These are phyloP conservation scores for Leptomonas seymouri DNA, from an alignment of 208 protist species.

Conservation along the genomic window DNA sequence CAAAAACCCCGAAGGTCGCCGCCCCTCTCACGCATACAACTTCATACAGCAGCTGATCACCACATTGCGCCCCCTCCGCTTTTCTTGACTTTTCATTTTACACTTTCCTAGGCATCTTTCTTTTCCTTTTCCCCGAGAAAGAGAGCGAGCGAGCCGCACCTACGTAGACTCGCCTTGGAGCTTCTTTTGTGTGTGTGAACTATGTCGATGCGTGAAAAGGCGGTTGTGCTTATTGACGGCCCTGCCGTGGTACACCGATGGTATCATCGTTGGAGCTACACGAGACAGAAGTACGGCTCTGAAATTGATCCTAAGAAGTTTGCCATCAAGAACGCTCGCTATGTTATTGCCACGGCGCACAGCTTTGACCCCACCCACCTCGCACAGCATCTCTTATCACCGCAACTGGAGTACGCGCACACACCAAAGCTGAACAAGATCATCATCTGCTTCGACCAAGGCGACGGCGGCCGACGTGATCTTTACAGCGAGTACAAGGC, in stretches of 20 bases:
- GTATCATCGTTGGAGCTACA: slow-evolving; percentile 89
- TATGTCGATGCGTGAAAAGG: slow-evolving; percentile 65
- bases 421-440: slow-evolving; percentile 90
- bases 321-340: slow-evolving; percentile 80
- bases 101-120: neutral
- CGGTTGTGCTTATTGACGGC: slow-evolving; percentile 86
- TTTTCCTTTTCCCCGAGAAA: neutral
- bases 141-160: too few species aligned
- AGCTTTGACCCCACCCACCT: slow-evolving; percentile 89
- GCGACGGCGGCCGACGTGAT: slow-evolving; percentile 81
- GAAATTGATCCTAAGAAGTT: slow-evolving; percentile 78
- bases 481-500: slow-evolving; percentile 85
- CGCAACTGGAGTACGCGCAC: slow-evolving; percentile 83
- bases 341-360: slow-evolving; percentile 78
- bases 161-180: neutral
- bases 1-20: neutral
- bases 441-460: slow-evolving; percentile 90
- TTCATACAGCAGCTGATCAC: neutral
- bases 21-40: neutral
- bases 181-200: slow-evolving; percentile 7
- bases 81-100: neutral
- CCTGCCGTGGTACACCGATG: slow-evolving; percentile 87
- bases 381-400: slow-evolving; percentile 83
- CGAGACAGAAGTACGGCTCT: slow-evolving; percentile 42
- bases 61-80: neutral